Percentiles rank a stretch among this genome's conserved stretches.
phyloP scores from a whole-genome alignment of 164 flowering plant genomes.

The Tinospora cordifolia region DNA sequence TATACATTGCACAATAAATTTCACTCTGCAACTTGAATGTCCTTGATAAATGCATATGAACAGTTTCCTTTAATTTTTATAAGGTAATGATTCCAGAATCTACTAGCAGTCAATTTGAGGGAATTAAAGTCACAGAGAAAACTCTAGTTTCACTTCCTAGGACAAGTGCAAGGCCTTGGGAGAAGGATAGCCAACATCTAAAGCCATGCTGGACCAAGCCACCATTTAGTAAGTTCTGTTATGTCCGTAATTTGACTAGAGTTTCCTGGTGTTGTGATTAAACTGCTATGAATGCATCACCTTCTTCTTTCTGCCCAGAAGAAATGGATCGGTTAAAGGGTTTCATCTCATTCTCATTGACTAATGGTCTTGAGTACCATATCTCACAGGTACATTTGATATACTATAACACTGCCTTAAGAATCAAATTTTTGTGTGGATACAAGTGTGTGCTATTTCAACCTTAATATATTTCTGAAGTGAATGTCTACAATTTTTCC shows the following conservation, averaged over 20 bases:
- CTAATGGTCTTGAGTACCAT: slow-evolving; percentile 91
- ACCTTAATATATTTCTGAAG: too few relatives aligned
- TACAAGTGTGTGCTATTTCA: too few relatives aligned
- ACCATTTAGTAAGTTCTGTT: slow-evolving; percentile 30
- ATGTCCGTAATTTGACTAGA: background rate
- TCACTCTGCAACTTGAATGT: background rate
- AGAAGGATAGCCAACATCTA: slow-evolving; percentile 32
- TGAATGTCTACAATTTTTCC: too few relatives aligned
- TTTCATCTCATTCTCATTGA: slow-evolving; percentile 68
- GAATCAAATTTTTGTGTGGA: too few relatives aligned
- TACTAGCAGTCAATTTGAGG: slow-evolving; percentile 23
- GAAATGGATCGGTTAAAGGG: slow-evolving; percentile 51
- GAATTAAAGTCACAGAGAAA: slow-evolving; percentile 26
- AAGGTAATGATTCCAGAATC: slow-evolving; percentile 40
- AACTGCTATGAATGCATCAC: background rate
- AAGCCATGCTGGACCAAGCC: slow-evolving; percentile 67
- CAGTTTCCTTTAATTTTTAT: slow-evolving; percentile 1
- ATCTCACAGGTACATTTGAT: slow-evolving; percentile 95
- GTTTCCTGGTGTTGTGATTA: background rate
- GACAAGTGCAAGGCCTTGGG: slow-evolving; percentile 50
- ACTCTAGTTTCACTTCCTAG: slow-evolving; percentile 22
- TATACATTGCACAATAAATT: background rate
- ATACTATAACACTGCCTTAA: too few relatives aligned
- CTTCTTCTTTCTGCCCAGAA: slow-evolving; percentile 12
- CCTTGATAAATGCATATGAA: background rate